Evolutionary conservation across 768 basidiomycete genomes (phyloP).

Genomic region (Boletus rufocinnamomeus): DNA sequence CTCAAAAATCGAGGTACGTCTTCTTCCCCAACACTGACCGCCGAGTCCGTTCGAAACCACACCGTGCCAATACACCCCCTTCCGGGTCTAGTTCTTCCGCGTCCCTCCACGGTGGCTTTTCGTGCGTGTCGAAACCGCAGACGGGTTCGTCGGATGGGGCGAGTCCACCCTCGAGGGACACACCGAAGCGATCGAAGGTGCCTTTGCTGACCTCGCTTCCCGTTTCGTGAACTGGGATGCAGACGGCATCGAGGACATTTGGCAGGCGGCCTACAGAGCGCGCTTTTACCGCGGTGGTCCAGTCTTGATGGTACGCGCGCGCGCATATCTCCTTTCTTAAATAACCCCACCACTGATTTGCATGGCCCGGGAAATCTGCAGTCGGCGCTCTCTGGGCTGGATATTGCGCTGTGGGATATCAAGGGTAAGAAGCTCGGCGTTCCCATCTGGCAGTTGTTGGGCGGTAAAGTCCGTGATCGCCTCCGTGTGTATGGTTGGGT

Average conservation of each 20-base stretch:
- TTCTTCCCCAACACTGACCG: background rate
- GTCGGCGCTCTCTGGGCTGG: slow-evolving; percentile 59
- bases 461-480: slow-evolving; percentile 65
- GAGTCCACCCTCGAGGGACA: slow-evolving; percentile 73
- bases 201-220: slow-evolving; percentile 56
- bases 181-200: slow-evolving; percentile 73
- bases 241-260: slow-evolving; percentile 71
- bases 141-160: slow-evolving; percentile 71
- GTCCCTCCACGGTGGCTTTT: slow-evolving; percentile 76
- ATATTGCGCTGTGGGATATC: slow-evolving; percentile 77
- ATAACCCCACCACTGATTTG: background rate
- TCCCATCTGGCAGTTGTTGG: slow-evolving; percentile 64
- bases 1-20: slow-evolving; percentile 28
- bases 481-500: slow-evolving; percentile 64
- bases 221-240: slow-evolving; percentile 63
- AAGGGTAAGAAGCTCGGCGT: slow-evolving; percentile 76
- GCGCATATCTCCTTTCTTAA: too few species aligned
- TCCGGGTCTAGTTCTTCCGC: slow-evolving; percentile 51
- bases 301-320: slow-evolving; percentile 58
- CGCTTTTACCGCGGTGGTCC: slow-evolving; percentile 74
- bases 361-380: slow-evolving; percentile 13
- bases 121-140: slow-evolving; percentile 64
- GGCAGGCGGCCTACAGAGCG: slow-evolving; percentile 65
- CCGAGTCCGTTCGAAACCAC: too few species aligned
- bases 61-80: background rate